These are phyloP conservation scores for Botrytis deweyae DNA, from an alignment of 2,329 filamentous ascomycete genomes.

Conservation along the genomic window DNA sequence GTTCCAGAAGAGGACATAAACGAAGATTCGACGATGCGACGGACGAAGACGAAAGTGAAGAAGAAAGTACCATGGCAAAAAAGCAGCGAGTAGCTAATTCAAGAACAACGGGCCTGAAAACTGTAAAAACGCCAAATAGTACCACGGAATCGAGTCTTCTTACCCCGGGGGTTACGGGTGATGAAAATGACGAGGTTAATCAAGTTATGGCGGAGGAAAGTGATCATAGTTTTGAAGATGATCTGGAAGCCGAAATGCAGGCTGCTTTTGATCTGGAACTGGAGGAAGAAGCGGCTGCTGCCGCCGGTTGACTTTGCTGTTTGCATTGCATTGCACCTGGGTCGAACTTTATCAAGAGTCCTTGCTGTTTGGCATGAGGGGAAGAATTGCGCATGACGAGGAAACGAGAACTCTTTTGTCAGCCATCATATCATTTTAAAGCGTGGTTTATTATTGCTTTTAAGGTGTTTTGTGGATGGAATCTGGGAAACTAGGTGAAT, in stretches of 20 bases:
- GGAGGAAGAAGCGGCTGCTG: conserved; percentile 3
- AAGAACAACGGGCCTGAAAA: conserved; percentile 49
- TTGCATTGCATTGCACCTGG: not conserved
- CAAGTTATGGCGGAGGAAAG: conserved; percentile 37
- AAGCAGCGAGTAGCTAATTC: conserved; percentile 50
- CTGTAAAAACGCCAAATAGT: conserved; percentile 46
- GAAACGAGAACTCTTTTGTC: not conserved
- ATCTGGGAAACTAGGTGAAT: not conserved
- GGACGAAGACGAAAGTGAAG: conserved; percentile 50
- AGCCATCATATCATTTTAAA: not conserved
- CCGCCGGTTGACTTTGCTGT: not conserved
- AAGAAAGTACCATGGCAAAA: conserved; percentile 51
- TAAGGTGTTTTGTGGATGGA: conserved; percentile 8
- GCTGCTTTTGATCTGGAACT: conserved; percentile 45
- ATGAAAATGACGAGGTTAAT: conserved; percentile 40
- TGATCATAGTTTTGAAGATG: conserved; percentile 35
- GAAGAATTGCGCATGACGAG: not conserved
- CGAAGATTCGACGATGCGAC: conserved; percentile 38
- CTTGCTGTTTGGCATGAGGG: not conserved
- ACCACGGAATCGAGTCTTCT: conserved; percentile 43
- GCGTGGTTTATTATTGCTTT: not conserved
- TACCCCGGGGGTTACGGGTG: conserved; percentile 45
- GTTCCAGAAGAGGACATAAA: conserved; percentile 33
- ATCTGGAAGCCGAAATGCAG: conserved; percentile 56
- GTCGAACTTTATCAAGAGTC: conserved; percentile 42